Base-by-base conservation (phyloP, 140 eudicot species). In the Oenanthe javanica region DNA sequence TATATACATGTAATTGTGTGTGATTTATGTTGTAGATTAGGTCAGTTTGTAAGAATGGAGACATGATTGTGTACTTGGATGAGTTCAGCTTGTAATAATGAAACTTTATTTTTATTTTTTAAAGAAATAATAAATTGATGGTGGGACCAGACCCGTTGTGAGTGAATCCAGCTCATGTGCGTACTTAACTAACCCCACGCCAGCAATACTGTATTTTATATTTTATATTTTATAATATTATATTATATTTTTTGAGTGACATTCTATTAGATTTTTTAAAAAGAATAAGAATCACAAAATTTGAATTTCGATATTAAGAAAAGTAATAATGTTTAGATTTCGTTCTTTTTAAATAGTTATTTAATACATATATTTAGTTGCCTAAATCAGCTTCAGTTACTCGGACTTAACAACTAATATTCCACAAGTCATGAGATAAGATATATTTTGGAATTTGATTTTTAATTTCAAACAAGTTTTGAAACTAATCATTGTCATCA, bases 131-230 rank as follows among this genome's bases (percentile, higher is more conserved):
- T 63, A 78, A 55, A 43, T 55, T 50, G 14, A 47, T 15, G 73
- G 79, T 75, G 83, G 93, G 93, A 87, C 78, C 90, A 61, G 87
- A 75, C 86, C 85, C 84, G 73, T 86, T 84, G 92, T 81, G 97
- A 87, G 98, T 67, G 73, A 36, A 67, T 67, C 73, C 73, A 67
- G 73, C 73, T 67, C 73, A 67, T 67, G 45, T 31, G 45, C 19
- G 73, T 25, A 36, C 45, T 67, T 12, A 14, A 31, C 73, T 36
- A 31, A 13, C 73, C 46, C 73, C 73, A 67, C 21, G 73, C 73
- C 73, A 67, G 73, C 46, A 67, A 4, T 1, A n/a, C 38, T n/a
- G 27, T 19, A 7, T 59, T 21, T 59, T n/a, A 59, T 59, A 21
- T 59, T 16, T 3, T 16, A 16, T 57, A 12, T 57, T 59, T 31